Conservation (phyloP, 2,329 filamentous ascomycete species). For the Fonsecaea monophora region DNA sequence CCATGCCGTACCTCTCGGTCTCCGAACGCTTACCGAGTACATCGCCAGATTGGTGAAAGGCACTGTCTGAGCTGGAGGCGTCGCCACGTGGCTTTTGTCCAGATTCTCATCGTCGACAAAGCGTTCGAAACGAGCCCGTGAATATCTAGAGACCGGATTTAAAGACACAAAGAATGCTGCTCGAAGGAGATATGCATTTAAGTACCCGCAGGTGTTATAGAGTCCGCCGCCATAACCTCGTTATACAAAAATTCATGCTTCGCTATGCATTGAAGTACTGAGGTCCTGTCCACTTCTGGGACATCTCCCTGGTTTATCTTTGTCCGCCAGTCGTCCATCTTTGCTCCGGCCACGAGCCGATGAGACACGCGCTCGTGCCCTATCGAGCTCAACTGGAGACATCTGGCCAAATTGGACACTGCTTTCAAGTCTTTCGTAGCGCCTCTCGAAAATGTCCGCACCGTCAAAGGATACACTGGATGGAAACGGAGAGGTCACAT, state of each 20-base stretch:
- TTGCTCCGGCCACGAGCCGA: slow-evolving; percentile 17
- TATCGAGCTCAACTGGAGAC: slow-evolving; percentile 32
- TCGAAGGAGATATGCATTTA: neutral
- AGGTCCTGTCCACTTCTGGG: neutral
- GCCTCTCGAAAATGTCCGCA: slow-evolving; percentile 19
- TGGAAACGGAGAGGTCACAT: slow-evolving; percentile 2
- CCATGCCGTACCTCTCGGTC: too few species aligned
- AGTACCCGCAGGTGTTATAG: neutral
- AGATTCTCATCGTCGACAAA: too few species aligned
- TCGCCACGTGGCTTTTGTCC: too few species aligned
- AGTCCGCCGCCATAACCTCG: neutral
- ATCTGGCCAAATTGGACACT: slow-evolving; percentile 30
- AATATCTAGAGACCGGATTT: neutral
- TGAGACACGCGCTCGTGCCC: slow-evolving; percentile 25
- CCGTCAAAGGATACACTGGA: neutral
- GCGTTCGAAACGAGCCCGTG: too few species aligned
- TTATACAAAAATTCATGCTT: neutral
- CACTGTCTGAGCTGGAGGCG: too few species aligned
- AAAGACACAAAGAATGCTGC: neutral
- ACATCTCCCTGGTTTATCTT: neutral
- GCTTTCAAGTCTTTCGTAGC: slow-evolving; percentile 17
- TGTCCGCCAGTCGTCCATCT: neutral
- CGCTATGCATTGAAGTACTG: neutral
- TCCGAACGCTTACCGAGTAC: too few species aligned
- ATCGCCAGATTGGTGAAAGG: neutral